Conservation (phyloP, 257 asterid genomes). For the Rehmannia glutinosa region DNA sequence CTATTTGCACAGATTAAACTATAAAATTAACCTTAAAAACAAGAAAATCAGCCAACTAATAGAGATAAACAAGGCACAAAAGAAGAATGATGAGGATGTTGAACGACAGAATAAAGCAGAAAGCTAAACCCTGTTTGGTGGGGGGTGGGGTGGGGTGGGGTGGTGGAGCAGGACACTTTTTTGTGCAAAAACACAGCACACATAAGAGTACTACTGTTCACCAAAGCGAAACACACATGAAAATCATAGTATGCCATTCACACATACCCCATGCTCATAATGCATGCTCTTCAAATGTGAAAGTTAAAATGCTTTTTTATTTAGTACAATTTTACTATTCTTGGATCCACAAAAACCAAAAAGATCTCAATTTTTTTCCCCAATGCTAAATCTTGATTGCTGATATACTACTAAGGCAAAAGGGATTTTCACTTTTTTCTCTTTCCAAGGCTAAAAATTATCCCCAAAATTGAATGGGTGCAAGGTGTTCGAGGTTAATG, state of each 20-base stretch:
- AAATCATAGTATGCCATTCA: conserved; percentile 22
- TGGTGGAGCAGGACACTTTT: conserved; percentile 16
- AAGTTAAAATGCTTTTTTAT: conserved; percentile 6
- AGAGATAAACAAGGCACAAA: too few species aligned
- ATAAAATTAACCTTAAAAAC: not conserved
- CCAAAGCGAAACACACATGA: conserved; percentile 18
- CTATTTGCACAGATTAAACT: not conserved
- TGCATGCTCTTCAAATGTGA: conserved; percentile 30
- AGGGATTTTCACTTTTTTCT: not conserved
- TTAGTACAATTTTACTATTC: conserved; percentile 11
- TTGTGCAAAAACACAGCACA: conserved; percentile 14
- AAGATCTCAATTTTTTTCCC: conserved; percentile 4
- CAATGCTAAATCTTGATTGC: conserved; percentile 12
- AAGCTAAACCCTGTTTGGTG: conserved; percentile 25
- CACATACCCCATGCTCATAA: conserved; percentile 34
- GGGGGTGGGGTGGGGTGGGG: too few species aligned
- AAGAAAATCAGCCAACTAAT: conserved; percentile 16
- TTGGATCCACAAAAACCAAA: conserved; percentile 27
- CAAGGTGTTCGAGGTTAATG: conserved; percentile 28
- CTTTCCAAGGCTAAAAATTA: not conserved
- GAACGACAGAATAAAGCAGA: conserved; percentile 35
- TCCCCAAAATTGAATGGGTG: not conserved
- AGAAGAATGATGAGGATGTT: conserved; percentile 30
- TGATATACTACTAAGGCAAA: not conserved
- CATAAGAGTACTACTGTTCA: conserved; percentile 22